Evolutionary conservation across 495 filamentous ascomycete species (phyloP), one percentile per base, ranked within the genome.

Genomic region (Aspergillus nanangensis): DNA sequence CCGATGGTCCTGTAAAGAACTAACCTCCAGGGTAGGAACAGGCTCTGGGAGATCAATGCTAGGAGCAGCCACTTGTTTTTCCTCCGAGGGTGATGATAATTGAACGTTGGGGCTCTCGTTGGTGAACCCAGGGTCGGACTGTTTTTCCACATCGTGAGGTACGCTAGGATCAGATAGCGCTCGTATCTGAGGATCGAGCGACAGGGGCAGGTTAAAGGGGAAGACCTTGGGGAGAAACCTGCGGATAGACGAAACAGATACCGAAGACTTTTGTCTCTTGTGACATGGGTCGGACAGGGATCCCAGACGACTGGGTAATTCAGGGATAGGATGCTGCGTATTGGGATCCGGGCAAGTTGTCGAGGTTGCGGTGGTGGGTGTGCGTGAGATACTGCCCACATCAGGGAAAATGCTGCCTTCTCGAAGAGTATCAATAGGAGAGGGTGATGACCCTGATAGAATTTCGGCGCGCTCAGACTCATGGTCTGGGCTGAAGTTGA

Each of bases 101-200:
- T 40, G 43, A 15, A n/a, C n/a, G n/a, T n/a, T n/a, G n/a, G n/a
- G n/a, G n/a, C n/a, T n/a, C n/a, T n/a, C n/a, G n/a, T n/a, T n/a
- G n/a, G n/a, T n/a, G n/a, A 42, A 17, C 24, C 27, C 23, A 29
- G 27, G 18, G 11, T 8, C 33, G 21, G 41, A 18, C 8, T 47
- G 24, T 19, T 41, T 23, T 3, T 46, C 36, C 8, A 27, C 8
- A 25, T 65, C 64, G 1, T 48, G 48, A 3, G 57, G 53, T 19
- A 54, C 32, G 37, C 60, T 60, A 9, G 63, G 54, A 24, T 70
- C 60, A 17, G 62, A 55, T 5, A 74, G 62, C 10, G 70, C 68
- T 0, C 58, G 61, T 34, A 74, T 74, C 34, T 74, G 67, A 22
- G 70, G 70, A 34, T 74, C 70, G 3, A 56, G 56, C 20, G 67